Evolutionary conservation across 257 asterid genomes (phyloP).

Genomic region (Solanum stenotomum): DNA sequence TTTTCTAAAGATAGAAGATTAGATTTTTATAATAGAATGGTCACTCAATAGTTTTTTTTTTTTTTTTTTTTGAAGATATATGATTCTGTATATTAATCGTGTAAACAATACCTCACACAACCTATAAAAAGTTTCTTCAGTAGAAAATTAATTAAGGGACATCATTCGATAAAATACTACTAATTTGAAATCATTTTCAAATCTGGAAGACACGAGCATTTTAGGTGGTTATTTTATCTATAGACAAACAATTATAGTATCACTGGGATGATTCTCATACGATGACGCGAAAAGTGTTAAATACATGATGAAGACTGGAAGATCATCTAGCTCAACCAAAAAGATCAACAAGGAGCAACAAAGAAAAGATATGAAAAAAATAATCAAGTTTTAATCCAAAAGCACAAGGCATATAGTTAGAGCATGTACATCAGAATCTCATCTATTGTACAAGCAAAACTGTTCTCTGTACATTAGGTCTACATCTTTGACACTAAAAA

Average conservation of each 20-base stretch:
- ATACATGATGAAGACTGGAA: neutral
- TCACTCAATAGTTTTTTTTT: neutral
- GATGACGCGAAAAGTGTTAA: neutral
- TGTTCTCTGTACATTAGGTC: neutral
- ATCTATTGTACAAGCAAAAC: slow-evolving; percentile 3
- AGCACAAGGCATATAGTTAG: no score
- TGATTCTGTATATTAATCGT: neutral
- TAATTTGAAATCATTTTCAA: neutral
- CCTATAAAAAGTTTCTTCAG: neutral
- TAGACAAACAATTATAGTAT: neutral
- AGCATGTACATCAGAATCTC: neutral
- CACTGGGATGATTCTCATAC: neutral
- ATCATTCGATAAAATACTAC: neutral
- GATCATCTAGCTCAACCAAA: neutral
- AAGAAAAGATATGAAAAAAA: neutral
- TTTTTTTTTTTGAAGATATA: neutral
- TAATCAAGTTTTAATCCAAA: no score
- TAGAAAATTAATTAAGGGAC: neutral
- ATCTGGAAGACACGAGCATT: neutral
- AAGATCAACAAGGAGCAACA: neutral
- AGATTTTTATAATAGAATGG: neutral
- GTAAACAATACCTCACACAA: neutral
- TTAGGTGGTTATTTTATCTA: neutral
- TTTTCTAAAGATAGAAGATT: neutral
- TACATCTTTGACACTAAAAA: neutral